Evolutionary conservation across 2,329 filamentous ascomycete species (phyloP), one percentile per base, ranked within the genome.

Genomic region (Penicillium sp.): DNA sequence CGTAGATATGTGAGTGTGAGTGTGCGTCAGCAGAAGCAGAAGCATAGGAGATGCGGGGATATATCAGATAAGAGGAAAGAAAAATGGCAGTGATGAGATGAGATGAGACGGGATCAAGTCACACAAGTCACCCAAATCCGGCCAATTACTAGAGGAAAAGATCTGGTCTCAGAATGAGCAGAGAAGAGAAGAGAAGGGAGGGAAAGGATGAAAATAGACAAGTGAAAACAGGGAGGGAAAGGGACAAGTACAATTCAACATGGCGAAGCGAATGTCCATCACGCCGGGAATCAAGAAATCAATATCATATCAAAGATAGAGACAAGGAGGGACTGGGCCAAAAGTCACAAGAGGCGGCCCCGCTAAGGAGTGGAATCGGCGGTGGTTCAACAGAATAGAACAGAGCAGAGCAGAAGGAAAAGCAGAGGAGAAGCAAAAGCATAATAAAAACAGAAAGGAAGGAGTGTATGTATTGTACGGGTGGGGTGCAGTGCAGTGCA

Each of bases 231-330:
- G 32, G 32, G 51, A 56, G 27, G 15, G 26, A 52, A 60, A 49
- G 50, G 47, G 36, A 46, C 13, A 56, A 23, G 54, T 34, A 58
- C 47, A 54, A 29, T 32, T 53, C 34, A 60, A 63, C 56, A 61
- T 64, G 51, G 48, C 49, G 54, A 64, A 63, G 58, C 43, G 52
- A 64, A 64, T 27, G 54, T 61, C 55, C 51, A 59, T 56, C 55
- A 60, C 52, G 58, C 58, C 58, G 56, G 55, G 56, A 56, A 37
- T 37, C 10, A n/a, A 23, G 20, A 37, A 10, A 21, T 20, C 7
- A 21, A 37, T 13, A n/a, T 10, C 8, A 34, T 32, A 32, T 32
- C 30, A 12, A 36, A 36, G 50, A 50, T 40, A 56, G 61, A 54
- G 42, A 56, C 43, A 50, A 45, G 40, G 39, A 17, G 29, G 34